Conservation (phyloP, 768 basidiomycete genomes). For the Rossbeevera mucosa region DNA sequence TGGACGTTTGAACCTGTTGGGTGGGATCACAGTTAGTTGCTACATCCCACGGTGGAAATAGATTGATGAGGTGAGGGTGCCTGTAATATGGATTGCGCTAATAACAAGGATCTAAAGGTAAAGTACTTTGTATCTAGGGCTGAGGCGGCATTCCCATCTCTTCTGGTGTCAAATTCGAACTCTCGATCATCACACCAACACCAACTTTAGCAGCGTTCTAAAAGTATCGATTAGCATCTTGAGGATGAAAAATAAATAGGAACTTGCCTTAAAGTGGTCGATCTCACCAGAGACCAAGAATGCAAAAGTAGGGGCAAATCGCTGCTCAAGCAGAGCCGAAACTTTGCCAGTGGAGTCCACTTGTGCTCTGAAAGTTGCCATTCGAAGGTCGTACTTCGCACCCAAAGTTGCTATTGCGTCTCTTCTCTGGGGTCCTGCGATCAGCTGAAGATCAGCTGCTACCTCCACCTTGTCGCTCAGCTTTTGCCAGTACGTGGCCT, state of each 20-base stretch:
- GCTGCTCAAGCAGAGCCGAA: conserved; percentile 90
- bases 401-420: conserved; percentile 93
- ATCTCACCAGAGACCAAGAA: conserved; percentile 96
- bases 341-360: conserved; percentile 94
- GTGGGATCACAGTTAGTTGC: background rate
- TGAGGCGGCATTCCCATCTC: conserved; percentile 69
- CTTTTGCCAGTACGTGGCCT: conserved; percentile 96
- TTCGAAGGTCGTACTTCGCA: conserved; percentile 93
- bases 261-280: conserved; percentile 90
- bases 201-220: conserved; percentile 94
- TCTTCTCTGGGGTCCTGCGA: conserved; percentile 73
- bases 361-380: conserved; percentile 92
- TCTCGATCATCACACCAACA: conserved; percentile 97
- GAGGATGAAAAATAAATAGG: background rate
- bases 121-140: conserved; percentile 34
- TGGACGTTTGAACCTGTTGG: background rate
- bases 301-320: conserved; percentile 91
- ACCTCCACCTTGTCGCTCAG: conserved; percentile 94
- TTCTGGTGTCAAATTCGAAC: conserved; percentile 71
- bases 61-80: conserved; percentile 14
- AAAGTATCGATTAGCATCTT: background rate
- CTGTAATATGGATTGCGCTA: conserved; percentile 15
- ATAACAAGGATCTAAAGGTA: conserved; percentile 28
- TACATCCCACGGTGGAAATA: conserved; percentile 17
- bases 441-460: conserved; percentile 86